Evolutionary conservation across 2,329 filamentous ascomycete species (phyloP), one percentile per base, ranked within the genome.

Genomic region (Venturia carpophila): DNA sequence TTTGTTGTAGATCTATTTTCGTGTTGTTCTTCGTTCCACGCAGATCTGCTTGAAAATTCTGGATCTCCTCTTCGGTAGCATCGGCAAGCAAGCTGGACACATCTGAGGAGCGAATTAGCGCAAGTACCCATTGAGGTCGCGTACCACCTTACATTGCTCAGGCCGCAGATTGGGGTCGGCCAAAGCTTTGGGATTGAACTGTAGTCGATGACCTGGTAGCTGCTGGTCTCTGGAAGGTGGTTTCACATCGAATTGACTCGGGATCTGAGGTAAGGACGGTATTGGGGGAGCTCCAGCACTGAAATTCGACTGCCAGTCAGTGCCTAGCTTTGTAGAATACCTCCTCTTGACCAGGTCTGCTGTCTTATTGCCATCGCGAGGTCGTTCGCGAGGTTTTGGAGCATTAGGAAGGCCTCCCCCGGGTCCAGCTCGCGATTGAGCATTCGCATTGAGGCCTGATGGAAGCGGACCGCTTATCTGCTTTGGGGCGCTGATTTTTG

Each of bases 281-380:
- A 96, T 81, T 1, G 90, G 84, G 21, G 91, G 84, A 24, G 84
- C 85, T 65, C 83, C 85, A 69, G 83, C 80, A 70, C 88, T 84
- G 73, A 86, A 89, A 71, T 90, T 87, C 67, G 85, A 79, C 1
- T 89, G 89, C 0, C 88, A 76, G 69, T 90, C 87, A 71, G 92
- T 64, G 13, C 45, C 93, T 75, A 97, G 96, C 67, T 93, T 87
- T 52, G 92, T 92, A 47, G 94, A 97, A 77, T 97, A 99, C 70
- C 94, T 83, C 70, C 92, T 85, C 79, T 97, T 97, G 66, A 99
- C 92, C 64, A 97, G 81, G 75, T 99, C 93, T 21, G 85, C 84
- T 52, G 86, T 82, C 13, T 62, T 62, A 62, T 75, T 74, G 64
- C 77, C 79, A 65, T 77, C 73, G 67, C 78, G 77, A 47, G 77